Conservation (phyloP, 208 protist genomes). For the Leishmania tropica region DNA sequence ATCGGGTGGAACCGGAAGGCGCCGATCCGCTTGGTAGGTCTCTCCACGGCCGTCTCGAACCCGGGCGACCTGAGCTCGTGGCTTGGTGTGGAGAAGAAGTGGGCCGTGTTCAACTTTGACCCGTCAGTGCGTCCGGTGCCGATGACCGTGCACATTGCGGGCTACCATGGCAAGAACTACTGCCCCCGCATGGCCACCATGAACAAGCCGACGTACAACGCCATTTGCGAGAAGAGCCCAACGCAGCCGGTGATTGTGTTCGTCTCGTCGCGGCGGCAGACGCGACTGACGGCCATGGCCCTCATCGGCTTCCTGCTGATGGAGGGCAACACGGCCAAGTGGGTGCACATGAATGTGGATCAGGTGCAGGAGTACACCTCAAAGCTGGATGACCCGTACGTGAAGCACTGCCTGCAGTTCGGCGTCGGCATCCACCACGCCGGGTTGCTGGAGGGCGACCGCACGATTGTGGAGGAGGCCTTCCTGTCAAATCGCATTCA, state of each 20-base stretch:
- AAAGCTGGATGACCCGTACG: slow-evolving; percentile 84
- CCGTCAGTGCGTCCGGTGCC: slow-evolving; percentile 98
- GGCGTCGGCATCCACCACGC: slow-evolving; percentile 99
- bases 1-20: slow-evolving; percentile 94
- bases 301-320: slow-evolving; percentile 95
- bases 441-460: slow-evolving; percentile 89
- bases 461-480: slow-evolving; percentile 94
- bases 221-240: slow-evolving; percentile 95
- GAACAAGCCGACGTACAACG: slow-evolving; percentile 99
- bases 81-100: slow-evolving; percentile 95
- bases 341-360: slow-evolving; percentile 89
- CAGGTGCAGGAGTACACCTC: slow-evolving; percentile 85
- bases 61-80: slow-evolving; percentile 98
- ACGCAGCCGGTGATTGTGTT: slow-evolving; percentile 99
- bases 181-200: slow-evolving; percentile 99
- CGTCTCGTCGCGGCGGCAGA: slow-evolving; percentile 98
- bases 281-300: slow-evolving; percentile 98
- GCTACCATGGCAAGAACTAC: slow-evolving; percentile 98
- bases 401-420: slow-evolving; percentile 97
- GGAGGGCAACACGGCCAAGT: slow-evolving; percentile 95
- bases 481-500: slow-evolving; percentile 96
- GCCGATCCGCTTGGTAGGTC: slow-evolving; percentile 97
- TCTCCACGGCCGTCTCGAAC: slow-evolving; percentile 99
- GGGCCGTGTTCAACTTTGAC: slow-evolving; percentile 99
- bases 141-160: slow-evolving; percentile 96